Base-by-base conservation (phyloP, 2,329 filamentous ascomycete species). In the Teratosphaeria epicoccoides region DNA sequence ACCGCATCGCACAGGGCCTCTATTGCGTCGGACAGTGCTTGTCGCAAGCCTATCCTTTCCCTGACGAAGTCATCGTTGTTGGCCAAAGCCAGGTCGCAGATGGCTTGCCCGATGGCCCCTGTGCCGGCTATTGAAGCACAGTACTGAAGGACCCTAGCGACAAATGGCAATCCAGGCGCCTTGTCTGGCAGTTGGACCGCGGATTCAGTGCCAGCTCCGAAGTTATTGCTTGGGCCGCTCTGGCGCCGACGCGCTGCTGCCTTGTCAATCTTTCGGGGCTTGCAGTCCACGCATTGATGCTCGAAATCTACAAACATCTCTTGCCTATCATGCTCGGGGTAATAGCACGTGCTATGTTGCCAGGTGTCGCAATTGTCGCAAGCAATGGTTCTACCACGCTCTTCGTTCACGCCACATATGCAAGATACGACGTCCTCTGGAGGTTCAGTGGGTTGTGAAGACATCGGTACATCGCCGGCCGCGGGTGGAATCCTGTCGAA, bases 291-390 rank as follows among this genome's bases (percentile, higher is more conserved):
- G 73, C 93, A 97, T 49, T 84, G 87, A 73, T 97, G 91, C 51
- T 86, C 77, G 63, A 67, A 53, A 22, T 63, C 56, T 20, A 75
- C 84, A 71, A 68, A 89, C 71, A 72, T 85, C 48, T 53, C 56
- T 43, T 45, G 40, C 78, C 75, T 86, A 77, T 68, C 82, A 52
- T 68, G 78, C 66, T 81, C 79, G 61, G 87, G 87, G 68, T 97
- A 96, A 72, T 95, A 97, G 72, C 93, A 98, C 67, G 88, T 85
- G 63, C 95, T 95, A 71, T 98, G 93, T 71, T 97, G 93, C 93
- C 93, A 97, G 45, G 88, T 94, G 67, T 95, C 87, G 76, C 93
- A 98, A 54, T 78, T 81, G 68, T 97, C 91, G 77, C 93, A 98
- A 71, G 89, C 88, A 55, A 98, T 94, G 54, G 90, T 97, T 71